Evolutionary conservation across 1,284 basidiomycete genomes (phyloP), one percentile per base, ranked within the genome.

Genomic region (Rhodotorula sp.): DNA sequence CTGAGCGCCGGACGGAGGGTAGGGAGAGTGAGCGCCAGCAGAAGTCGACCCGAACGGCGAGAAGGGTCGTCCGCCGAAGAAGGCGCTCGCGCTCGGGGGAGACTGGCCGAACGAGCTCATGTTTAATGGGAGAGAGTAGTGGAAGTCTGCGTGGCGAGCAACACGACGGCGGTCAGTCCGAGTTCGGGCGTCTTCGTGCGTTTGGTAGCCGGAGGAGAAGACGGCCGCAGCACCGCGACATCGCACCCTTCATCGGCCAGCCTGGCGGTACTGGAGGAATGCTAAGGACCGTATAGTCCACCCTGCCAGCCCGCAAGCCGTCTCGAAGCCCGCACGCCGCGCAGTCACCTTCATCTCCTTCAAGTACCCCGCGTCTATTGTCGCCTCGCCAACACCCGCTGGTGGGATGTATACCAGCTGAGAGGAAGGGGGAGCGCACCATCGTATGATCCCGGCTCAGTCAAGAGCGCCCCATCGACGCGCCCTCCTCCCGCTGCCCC

Each of bases 111-210:
- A 44, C 13, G 40, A 15, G 40, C 40, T 13, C 40, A 44, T 44
- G 16, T 44, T 13, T 7, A 44, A 44, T 13, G 40, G 40, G 40
- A 44, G 40, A 13, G 65, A 50, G 44, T 59, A 69, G 8, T 64
- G 48, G 51, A 72, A 72, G 65, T 72, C 71, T 72, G 65, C 24
- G 53, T 4, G 44, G 16, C 24, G n/a, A 13, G 1, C 11, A 52
- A 44, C 4, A 13, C 48, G 20, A 26, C 18, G 20, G 37, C 9
- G 30, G 61, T 28, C 26, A 44, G 40, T 44, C 40, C 40, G 40
- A 44, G 40, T 44, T 13, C 40, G 40, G 40, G 40, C 40, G 13
- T 44, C 7, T 44, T 44, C 11, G 22, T 37, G 47, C 9, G 50
- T 5, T 51, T 26, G 26, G 50, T 51, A n/a, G 50, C 50, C 50